These are phyloP conservation scores for Pichia nanzhaoensis DNA, from an alignment of 805 yeast genomes.

Conservation along the genomic window DNA sequence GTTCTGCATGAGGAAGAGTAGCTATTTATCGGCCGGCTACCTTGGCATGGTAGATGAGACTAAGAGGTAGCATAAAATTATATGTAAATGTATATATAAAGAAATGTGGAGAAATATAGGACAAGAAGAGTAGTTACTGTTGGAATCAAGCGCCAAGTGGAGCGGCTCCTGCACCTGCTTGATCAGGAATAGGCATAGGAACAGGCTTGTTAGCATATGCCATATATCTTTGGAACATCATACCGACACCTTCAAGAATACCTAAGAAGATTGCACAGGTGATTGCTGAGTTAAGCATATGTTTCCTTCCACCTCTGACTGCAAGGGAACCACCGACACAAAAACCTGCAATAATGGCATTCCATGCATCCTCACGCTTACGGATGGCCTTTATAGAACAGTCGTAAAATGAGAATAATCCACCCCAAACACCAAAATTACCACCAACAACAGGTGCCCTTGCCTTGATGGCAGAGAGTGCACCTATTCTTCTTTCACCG, in stretches of 20 bases:
- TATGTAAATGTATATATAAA: slow-evolving; percentile 1
- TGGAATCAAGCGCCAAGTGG: slow-evolving; percentile 12
- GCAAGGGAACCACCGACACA: slow-evolving; percentile 98
- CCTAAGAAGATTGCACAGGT: slow-evolving; percentile 97
- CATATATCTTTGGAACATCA: slow-evolving; percentile 86
- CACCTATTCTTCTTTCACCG: slow-evolving; percentile 91
- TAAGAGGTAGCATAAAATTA: too few relatives aligned
- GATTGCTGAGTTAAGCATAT: slow-evolving; percentile 92
- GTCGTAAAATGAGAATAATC: slow-evolving; percentile 90
- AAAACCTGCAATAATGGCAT: slow-evolving; percentile 96
- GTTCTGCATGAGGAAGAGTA: too few relatives aligned
- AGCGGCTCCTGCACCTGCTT: too few relatives aligned
- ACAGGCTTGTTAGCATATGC: slow-evolving; percentile 76
- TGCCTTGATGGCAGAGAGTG: slow-evolving; percentile 83
- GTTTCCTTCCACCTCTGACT: slow-evolving; percentile 97
- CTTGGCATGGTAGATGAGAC: too few relatives aligned
- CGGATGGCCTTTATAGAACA: slow-evolving; percentile 93
- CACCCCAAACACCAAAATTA: slow-evolving; percentile 99
- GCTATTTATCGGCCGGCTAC: too few relatives aligned
- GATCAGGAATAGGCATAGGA: slow-evolving; percentile 51
- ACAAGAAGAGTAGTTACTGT: too few relatives aligned
- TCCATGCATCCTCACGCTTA: slow-evolving; percentile 98
- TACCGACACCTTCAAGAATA: slow-evolving; percentile 96
- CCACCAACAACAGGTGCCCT: slow-evolving; percentile 99
- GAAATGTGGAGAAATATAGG: neutral